phyloP scores from a whole-genome alignment of 2,329 filamentous ascomycete species.

The Furcasterigmium furcatum region DNA sequence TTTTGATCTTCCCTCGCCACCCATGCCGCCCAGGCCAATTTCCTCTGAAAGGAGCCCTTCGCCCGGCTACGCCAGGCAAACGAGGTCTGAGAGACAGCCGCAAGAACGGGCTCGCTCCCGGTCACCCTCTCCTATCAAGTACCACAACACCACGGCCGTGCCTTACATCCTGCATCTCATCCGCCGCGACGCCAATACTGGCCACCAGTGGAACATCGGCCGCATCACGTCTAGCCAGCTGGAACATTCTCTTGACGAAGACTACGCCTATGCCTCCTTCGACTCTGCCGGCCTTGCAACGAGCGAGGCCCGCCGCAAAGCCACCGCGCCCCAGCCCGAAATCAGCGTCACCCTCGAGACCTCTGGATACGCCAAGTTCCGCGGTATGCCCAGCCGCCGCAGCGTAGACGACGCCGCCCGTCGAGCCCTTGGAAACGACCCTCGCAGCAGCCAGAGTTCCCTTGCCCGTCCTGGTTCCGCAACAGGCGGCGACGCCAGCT shows the following conservation, averaged over 20 bases:
- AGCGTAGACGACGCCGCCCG: constrained; percentile 23
- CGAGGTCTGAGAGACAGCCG: neutral
- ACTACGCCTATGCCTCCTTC: constrained; percentile 20
- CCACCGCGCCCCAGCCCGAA: constrained; percentile 26
- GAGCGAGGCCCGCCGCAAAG: constrained; percentile 13
- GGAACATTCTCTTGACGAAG: constrained; percentile 29
- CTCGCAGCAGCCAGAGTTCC: neutral
- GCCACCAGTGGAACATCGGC: constrained; percentile 73
- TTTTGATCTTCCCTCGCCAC: neutral
- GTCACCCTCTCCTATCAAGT: constrained; percentile 35
- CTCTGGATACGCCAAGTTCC: constrained; percentile 56
- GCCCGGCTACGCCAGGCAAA: neutral
- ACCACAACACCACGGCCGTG: constrained; percentile 26
- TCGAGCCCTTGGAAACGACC: constrained; percentile 3
- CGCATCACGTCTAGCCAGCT: constrained; percentile 55
- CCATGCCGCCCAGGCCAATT: neutral
- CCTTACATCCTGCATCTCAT: constrained; percentile 63
- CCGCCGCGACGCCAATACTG: constrained; percentile 67
- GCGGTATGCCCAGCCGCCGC: constrained; percentile 39
- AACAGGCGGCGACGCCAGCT: neutral
- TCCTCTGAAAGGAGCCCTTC: neutral
- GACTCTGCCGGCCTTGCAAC: constrained; percentile 13
- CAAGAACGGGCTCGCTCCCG: constrained; percentile 9
- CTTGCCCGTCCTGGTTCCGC: constrained; percentile 7
- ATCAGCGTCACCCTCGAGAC: constrained; percentile 52